Conservation (phyloP, 331 rosid species). For the Pyrus hybrid region DNA sequence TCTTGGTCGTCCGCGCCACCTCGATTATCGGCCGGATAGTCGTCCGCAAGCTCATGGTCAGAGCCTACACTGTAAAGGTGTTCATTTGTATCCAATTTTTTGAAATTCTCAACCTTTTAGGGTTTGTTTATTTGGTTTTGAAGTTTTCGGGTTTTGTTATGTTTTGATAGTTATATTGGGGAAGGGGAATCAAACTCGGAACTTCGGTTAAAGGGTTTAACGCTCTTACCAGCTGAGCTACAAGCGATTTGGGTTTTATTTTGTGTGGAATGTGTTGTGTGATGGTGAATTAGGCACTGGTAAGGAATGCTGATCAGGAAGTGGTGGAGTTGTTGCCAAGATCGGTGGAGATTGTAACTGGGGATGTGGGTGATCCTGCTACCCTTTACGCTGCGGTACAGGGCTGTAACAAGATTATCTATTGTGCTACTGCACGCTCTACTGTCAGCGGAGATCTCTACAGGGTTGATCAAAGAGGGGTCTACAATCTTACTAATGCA, state of each 20-base stretch:
- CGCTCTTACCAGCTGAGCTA: no score
- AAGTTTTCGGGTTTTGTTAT: no score
- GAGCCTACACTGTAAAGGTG: constrained; percentile 88
- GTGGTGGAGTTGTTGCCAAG: constrained; percentile 75
- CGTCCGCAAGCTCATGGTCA: constrained; percentile 87
- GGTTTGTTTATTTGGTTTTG: background rate
- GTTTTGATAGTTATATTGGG: no score
- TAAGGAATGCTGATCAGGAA: constrained; percentile 64
- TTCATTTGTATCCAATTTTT: background rate
- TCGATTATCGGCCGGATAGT: constrained; percentile 82
- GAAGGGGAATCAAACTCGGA: no score
- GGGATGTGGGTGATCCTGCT: constrained; percentile 85
- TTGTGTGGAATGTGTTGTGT: background rate
- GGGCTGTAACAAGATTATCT: constrained; percentile 78
- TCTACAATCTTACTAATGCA: constrained; percentile 78
- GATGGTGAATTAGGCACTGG: constrained; percentile 51
- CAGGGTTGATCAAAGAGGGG: constrained; percentile 79
- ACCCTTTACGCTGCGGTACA: constrained; percentile 57
- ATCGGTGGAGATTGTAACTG: constrained; percentile 68
- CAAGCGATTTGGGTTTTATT: background rate
- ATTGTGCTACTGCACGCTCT: constrained; percentile 94
- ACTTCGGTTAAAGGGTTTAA: no score
- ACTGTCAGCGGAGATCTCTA: no score
- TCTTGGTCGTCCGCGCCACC: constrained; percentile 89
- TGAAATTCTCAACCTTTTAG: background rate